phyloP scores from a whole-genome alignment of 495 filamentous ascomycete genomes.

The Bryoglossum gracile region DNA sequence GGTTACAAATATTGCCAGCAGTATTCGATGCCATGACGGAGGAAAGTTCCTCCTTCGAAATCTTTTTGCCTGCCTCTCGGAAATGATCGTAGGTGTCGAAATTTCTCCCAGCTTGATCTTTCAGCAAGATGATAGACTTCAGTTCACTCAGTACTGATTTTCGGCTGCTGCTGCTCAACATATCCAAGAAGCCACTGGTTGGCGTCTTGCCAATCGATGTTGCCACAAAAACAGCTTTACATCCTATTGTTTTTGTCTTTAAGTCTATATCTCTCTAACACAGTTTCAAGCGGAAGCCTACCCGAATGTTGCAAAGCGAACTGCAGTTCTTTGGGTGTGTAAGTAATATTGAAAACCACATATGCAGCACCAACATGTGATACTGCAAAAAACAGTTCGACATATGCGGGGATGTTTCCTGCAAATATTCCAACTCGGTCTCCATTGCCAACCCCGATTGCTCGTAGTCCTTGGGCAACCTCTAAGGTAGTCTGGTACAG shows the following conservation, averaged over 20 bases:
- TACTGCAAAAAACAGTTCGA: constrained; percentile 60
- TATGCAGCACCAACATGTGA: constrained; percentile 58
- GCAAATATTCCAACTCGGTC: constrained; percentile 65
- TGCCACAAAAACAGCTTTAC: constrained; percentile 57
- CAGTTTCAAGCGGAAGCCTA: too few species aligned
- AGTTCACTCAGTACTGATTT: background rate
- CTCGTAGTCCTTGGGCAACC: constrained; percentile 50
- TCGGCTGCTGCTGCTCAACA: constrained; percentile 28
- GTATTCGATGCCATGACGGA: constrained; percentile 36
- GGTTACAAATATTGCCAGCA: constrained; percentile 50
- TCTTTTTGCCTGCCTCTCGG: background rate
- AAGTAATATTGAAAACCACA: constrained; percentile 66
- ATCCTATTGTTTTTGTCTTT: constrained; percentile 30
- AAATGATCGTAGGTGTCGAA: constrained; percentile 4
- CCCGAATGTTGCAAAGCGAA: constrained; percentile 57
- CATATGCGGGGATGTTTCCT: constrained; percentile 65
- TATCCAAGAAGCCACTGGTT: constrained; percentile 44
- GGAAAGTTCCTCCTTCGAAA: constrained; percentile 3
- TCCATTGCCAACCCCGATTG: constrained; percentile 52
- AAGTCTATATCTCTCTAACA: too few species aligned
- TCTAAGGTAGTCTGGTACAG: constrained; percentile 53
- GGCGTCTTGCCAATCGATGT: constrained; percentile 51
- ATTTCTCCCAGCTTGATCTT: background rate
- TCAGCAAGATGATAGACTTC: constrained; percentile 2
- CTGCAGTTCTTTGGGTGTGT: constrained; percentile 55